phyloP scores from a whole-genome alignment of 176 grass and related monocot species.

The Tillandsia fasciculata region DNA sequence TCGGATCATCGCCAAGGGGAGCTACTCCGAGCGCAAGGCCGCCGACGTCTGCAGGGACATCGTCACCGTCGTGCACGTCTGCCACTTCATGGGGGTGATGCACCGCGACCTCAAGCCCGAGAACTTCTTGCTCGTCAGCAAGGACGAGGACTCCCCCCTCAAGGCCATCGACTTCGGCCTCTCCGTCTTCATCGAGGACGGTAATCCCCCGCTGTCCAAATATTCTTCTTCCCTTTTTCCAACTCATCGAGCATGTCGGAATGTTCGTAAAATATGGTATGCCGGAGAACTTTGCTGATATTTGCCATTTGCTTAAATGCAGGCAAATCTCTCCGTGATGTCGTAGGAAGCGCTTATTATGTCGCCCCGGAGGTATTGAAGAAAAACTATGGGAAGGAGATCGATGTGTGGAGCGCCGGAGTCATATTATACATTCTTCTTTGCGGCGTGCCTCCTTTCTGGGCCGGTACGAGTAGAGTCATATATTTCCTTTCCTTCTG shows the following conservation, averaged over 20 bases:
- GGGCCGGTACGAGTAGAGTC: slow-evolving; percentile 33
- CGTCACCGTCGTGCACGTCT: slow-evolving; percentile 24
- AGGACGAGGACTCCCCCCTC: slow-evolving; percentile 21
- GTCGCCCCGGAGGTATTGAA: slow-evolving; percentile 65
- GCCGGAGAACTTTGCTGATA: neutral
- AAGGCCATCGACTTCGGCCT: slow-evolving; percentile 35
- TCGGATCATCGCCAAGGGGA: slow-evolving; percentile 25
- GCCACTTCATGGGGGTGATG: slow-evolving; percentile 42
- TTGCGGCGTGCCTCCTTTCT: slow-evolving; percentile 56
- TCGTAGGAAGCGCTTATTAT: slow-evolving; percentile 68
- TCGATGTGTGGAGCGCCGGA: slow-evolving; percentile 75
- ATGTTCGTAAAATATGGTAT: neutral
- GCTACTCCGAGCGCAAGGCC: slow-evolving; percentile 27
- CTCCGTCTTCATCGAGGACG: slow-evolving; percentile 35
- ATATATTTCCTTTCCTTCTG: neutral
- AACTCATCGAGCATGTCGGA: neutral
- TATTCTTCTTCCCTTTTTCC: neutral
- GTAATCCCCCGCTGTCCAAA: neutral
- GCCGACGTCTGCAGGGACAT: slow-evolving; percentile 19
- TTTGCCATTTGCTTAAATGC: slow-evolving; percentile 9
- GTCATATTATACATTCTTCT: slow-evolving; percentile 81
- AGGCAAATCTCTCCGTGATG: slow-evolving; percentile 62
- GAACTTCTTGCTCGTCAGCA: slow-evolving; percentile 29
- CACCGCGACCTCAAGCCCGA: slow-evolving; percentile 37
- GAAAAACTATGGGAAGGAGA: slow-evolving; percentile 64